Evolutionary conservation across 352 stramenopile species (phyloP).

Genomic region (Phytophthora pinifolia): DNA sequence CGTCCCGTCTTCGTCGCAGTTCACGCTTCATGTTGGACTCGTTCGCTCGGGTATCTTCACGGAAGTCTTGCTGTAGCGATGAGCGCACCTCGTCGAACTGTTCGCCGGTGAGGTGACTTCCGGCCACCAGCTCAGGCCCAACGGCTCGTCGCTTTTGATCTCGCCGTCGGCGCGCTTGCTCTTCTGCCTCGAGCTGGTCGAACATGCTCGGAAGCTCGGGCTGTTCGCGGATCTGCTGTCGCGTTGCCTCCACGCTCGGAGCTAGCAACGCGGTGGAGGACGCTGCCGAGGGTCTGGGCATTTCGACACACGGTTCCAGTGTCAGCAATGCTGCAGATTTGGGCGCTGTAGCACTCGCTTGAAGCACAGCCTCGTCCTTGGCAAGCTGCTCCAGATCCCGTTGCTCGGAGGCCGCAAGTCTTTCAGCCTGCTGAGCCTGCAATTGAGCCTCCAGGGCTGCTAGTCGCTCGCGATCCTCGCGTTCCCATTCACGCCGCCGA

Average conservation of each 20-base stretch:
- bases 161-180: conserved; percentile 45
- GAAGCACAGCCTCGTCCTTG: conserved; percentile 26
- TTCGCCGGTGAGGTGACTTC: conserved; percentile 19
- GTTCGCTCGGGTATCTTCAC: conserved; percentile 46
- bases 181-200: conserved; percentile 74
- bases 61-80: conserved; percentile 48
- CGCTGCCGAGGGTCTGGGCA: conserved; percentile 4
- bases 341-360: neutral
- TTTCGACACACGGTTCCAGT: conserved; percentile 14
- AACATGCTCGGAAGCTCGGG: conserved; percentile 75
- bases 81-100: conserved; percentile 30
- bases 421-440: conserved; percentile 39
- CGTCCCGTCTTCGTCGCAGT: conserved; percentile 45
- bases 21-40: conserved; percentile 52
- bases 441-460: conserved; percentile 51
- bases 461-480: conserved; percentile 53
- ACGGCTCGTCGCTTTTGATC: conserved; percentile 26
- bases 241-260: conserved; percentile 29
- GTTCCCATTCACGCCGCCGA: conserved; percentile 67
- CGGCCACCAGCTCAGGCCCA: conserved; percentile 3
- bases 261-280: conserved; percentile 14
- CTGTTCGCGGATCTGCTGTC: conserved; percentile 34
- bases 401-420: conserved; percentile 30
- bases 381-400: conserved; percentile 37
- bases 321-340: conserved; percentile 1